Evolutionary conservation across 495 filamentous ascomycete genomes (phyloP), one percentile per base, ranked within the genome.

Genomic region (Neurospora tetrasperma): DNA sequence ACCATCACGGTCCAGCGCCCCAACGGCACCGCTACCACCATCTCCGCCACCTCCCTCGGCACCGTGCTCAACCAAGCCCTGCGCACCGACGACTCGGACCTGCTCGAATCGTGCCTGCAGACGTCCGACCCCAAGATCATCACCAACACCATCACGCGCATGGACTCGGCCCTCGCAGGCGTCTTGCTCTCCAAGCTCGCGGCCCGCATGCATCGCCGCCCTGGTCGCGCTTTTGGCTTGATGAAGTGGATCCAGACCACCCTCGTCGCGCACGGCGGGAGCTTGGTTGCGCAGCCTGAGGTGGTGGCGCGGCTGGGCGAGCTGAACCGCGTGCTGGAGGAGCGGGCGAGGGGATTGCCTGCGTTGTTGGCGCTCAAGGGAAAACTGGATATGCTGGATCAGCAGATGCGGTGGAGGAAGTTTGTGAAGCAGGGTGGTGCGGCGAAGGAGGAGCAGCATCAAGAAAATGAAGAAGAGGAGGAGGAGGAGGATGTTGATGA

Each of bases 211-310:
- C 91, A 97, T 76, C 88, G 91, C 73, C 88, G 93, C 27, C 96
- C 96, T 6, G 96, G 94, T 35, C 89, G 96, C 70, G 94, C 96
- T 18, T 93, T 93, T 40, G 91, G 89, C 74, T 88, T 99, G n/a
- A 94, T 97, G 85, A 88, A 91, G 18, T 99, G 96, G 96, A 91
- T 98, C 62, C 93, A 98, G 82, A 97, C 94, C 93, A 95, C 93
- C 1, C 86, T 97, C n/a, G 89, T 98, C 23, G 91, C 94, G 9
- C 96, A 99, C 80, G 96, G 96, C 74, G 96, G 96, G 74, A 94
- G 94, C 70, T 84, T 99, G 43, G 93, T 94, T 35, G 90, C 89
- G 12, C 92, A 96, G 76, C 89, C 92, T 0, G 90, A 94, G 46
- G 81, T 96, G 18, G 87, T 96, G 76, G 89, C 90, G 76, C 89